These are phyloP conservation scores for Fusarium sp. DNA, from an alignment of 2,329 filamentous ascomycete genomes.

Conservation along the genomic window DNA sequence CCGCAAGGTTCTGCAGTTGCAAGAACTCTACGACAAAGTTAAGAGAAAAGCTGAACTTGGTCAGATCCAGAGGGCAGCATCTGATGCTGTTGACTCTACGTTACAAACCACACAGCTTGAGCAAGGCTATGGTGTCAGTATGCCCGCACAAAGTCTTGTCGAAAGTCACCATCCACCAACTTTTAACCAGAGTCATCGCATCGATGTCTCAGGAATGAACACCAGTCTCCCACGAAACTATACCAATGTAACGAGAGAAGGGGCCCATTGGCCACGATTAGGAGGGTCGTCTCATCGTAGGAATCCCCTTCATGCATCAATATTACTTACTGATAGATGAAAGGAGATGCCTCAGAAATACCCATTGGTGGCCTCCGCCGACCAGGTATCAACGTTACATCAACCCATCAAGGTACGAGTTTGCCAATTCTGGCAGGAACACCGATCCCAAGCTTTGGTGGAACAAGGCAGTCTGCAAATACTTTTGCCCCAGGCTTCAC, in stretches of 20 bases:
- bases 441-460: conserved; percentile 17
- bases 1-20: conserved; percentile 75
- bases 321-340: conserved; percentile 16
- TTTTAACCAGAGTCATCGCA: conserved; percentile 31
- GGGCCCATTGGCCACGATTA: conserved; percentile 37
- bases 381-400: conserved; percentile 18
- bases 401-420: conserved; percentile 15
- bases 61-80: conserved; percentile 68
- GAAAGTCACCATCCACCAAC: conserved; percentile 8
- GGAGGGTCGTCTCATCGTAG: conserved; percentile 31
- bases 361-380: conserved; percentile 22
- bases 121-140: conserved; percentile 17
- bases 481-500: conserved; percentile 37
- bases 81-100: conserved; percentile 57
- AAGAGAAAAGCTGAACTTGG: conserved; percentile 68
- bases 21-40: conserved; percentile 73
- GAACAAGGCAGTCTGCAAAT: conserved; percentile 15
- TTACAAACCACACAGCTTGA: conserved; percentile 36
- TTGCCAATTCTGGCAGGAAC: conserved; percentile 20
- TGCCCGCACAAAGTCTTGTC: not conserved
- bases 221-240: conserved; percentile 27
- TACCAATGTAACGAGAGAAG: conserved; percentile 20
- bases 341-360: conserved; percentile 26
- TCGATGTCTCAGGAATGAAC: conserved; percentile 41
- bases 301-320: not conserved